Evolutionary conservation across 2,329 filamentous ascomycete genomes (phyloP), one percentile per base, ranked within the genome.

Genomic region (Atkinsonella texensis): DNA sequence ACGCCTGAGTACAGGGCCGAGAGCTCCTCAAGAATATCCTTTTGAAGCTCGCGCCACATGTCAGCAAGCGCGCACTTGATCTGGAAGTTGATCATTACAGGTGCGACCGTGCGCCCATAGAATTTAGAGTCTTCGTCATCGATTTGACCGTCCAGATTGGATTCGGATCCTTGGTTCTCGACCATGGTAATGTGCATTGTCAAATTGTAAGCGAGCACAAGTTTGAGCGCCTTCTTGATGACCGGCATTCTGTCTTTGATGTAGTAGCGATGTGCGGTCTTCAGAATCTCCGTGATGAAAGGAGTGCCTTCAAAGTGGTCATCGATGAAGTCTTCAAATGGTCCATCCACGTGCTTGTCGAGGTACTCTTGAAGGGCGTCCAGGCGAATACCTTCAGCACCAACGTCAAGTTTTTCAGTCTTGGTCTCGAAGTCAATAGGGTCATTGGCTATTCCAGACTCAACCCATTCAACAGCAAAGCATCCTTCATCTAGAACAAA

Each of bases 81-180:
- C 74, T 96, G 89, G 80, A 96, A 96, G 76, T 96, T 97, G 80
- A 97, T 94, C 90, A 97, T 95, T 65, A 96, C 90, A 12, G 91
- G 91, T 15, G 91, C 91, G 56, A 95, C 83, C 38, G 85, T 90
- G 74, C 91, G 91, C 63, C 90, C 90, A 61, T 80, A 85, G 75
- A 85, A 96, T 66, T 88, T 93, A 58, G 89, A 95, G 50, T 84
- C 80, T 62, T 87, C 81, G 62, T 93, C 87, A 49, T 91, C 83
- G 57, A 97, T 91, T 72, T 87, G 85, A 57, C 90, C 91, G 51
- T 87, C 77, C 64, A 90, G 75, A 23, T 75, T 72, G 56, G 89
- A 81, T 63, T 95, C 89, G 13, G 88, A 84, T 18, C 87, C 87
- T 54, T 93, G 79, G 58, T 88, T 89, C 70, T 96, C 89, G 28